Conservation (phyloP, 352 stramenopile species). For the Phytophthora lateralis region DNA sequence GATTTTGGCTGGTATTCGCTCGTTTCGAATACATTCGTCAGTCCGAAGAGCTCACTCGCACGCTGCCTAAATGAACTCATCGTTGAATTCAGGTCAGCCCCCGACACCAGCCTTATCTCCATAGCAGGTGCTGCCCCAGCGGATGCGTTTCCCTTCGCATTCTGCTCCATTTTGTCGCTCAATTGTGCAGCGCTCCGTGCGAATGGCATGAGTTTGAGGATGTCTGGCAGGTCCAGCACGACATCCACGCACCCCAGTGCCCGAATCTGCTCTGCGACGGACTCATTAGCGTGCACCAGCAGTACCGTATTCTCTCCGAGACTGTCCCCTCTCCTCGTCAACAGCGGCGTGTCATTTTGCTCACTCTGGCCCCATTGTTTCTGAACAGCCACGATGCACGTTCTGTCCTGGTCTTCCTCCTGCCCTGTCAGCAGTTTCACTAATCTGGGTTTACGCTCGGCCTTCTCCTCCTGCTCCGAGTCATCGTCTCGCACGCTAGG, state of each 20-base stretch:
- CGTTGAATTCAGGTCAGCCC: conserved; percentile 33
- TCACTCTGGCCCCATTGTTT: conserved; percentile 39
- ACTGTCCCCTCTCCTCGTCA: conserved; percentile 54
- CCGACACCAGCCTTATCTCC: conserved; percentile 66
- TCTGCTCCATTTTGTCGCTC: conserved; percentile 31
- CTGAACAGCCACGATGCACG: conserved; percentile 49
- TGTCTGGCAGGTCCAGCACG: conserved; percentile 48
- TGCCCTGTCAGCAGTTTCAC: conserved; percentile 45
- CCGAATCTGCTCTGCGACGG: conserved; percentile 37
- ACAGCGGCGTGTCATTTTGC: conserved; percentile 53
- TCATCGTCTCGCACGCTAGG: conserved; percentile 40
- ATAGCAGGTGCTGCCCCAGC: conserved; percentile 44
- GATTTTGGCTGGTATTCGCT: conserved; percentile 38
- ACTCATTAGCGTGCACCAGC: conserved; percentile 55
- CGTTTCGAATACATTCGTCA: conserved; percentile 67
- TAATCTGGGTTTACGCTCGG: conserved; percentile 48
- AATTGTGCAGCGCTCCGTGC: conserved; percentile 53
- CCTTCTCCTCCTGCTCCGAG: conserved; percentile 28
- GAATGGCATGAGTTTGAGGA: conserved; percentile 82
- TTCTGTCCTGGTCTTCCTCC: conserved; percentile 43
- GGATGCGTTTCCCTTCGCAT: conserved; percentile 10
- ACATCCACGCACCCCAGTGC: conserved; percentile 52
- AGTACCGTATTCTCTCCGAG: conserved; percentile 52
- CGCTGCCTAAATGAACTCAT: conserved; percentile 43
- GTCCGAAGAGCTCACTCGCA: conserved; percentile 47